These are phyloP conservation scores for Lactifluus volemus DNA, from an alignment of 768 basidiomycete species.

Conservation along the genomic window DNA sequence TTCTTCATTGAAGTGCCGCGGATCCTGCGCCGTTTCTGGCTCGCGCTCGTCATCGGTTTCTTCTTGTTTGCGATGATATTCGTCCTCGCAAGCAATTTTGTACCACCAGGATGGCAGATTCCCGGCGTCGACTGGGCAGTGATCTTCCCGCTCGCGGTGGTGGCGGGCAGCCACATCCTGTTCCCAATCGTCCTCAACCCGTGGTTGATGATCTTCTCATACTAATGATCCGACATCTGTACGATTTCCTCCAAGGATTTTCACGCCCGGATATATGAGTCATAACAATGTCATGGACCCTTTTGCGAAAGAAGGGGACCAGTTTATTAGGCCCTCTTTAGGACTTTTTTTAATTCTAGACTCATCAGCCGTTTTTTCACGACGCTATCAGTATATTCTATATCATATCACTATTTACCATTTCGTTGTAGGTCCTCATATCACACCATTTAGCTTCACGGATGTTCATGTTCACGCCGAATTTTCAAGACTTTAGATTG, in stretches of 20 bases:
- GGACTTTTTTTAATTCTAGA: background rate
- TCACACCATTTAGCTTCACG: background rate
- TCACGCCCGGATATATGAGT: background rate
- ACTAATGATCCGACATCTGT: conserved; percentile 23
- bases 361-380: background rate
- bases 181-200: conserved; percentile 85
- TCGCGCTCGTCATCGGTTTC: conserved; percentile 49
- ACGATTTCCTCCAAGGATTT: background rate
- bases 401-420: background rate
- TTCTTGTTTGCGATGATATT: conserved; percentile 44
- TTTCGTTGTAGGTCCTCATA: too few species aligned
- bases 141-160: conserved; percentile 62
- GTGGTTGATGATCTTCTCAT: conserved; percentile 81
- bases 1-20: conserved; percentile 87
- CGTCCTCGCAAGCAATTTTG: conserved; percentile 42
- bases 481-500: background rate
- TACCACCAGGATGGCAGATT: conserved; percentile 61
- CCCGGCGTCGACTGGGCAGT: conserved; percentile 61
- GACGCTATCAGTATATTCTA: background rate
- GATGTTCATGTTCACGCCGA: background rate
- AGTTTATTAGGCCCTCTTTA: background rate
- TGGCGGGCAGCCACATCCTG: conserved; percentile 56
- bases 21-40: conserved; percentile 73
- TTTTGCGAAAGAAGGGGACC: background rate
- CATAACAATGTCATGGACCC: background rate